Evolutionary conservation across 2,329 filamentous ascomycete species (phyloP).

Genomic region (Arthroderma sp.): DNA sequence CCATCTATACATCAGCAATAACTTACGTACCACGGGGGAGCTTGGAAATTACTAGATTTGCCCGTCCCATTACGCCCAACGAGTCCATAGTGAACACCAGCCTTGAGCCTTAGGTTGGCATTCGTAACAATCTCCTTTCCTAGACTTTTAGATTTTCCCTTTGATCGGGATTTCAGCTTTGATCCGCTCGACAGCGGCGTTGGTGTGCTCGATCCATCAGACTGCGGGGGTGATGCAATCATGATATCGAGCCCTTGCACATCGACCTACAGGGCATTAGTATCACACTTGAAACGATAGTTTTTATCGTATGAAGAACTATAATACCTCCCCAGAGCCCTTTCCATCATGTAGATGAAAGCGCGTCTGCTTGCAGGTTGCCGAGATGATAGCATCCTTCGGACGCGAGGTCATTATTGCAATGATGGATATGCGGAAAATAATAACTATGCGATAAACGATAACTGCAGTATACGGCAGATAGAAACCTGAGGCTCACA

Average conservation of each 20-base stretch:
- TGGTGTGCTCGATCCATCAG: not conserved
- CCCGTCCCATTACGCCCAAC: constrained; percentile 71
- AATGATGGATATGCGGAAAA: not conserved
- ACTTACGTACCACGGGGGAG: not conserved
- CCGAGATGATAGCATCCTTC: constrained; percentile 33
- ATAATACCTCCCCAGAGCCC: constrained; percentile 39
- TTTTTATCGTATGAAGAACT: not conserved
- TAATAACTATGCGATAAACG: no score
- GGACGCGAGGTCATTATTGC: not conserved
- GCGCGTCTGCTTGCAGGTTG: constrained; percentile 53
- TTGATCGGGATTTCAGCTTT: constrained; percentile 23
- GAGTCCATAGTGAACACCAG: constrained; percentile 61
- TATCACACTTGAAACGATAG: not conserved
- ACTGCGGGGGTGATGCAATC: constrained; percentile 34
- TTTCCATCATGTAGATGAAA: constrained; percentile 47
- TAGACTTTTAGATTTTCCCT: constrained; percentile 40
- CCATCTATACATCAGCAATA: constrained; percentile 3
- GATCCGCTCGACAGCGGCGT: constrained; percentile 9
- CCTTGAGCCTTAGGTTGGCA: constrained; percentile 58
- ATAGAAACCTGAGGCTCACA: no score
- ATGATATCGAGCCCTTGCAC: constrained; percentile 61
- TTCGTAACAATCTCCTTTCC: constrained; percentile 53
- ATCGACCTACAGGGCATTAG: constrained; percentile 40
- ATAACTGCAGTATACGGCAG: no score
- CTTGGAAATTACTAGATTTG: constrained; percentile 53